Evolutionary conservation across 73 alveolate species (phyloP), one percentile per base, ranked within the genome.

Genomic region (Uronychia binucleata): DNA sequence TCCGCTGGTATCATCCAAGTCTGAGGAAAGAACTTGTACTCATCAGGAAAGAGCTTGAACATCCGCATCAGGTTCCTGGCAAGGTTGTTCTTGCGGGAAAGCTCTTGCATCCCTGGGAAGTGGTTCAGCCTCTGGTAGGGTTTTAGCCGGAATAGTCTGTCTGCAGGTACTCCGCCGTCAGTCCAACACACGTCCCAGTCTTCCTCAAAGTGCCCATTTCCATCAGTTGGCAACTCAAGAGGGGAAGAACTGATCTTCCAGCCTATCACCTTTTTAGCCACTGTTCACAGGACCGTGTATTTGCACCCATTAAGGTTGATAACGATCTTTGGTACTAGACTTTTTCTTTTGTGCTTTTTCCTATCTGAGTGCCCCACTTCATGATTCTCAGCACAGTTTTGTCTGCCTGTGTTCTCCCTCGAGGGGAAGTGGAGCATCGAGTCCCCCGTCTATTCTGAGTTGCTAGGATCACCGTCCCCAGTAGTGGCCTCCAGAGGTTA

Each of bases 1-100:
- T 90, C 95, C 25, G 84, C 29, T 5, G 95, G 95, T 26, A 90
- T 78, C n/a, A 79, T 81, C 95, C 95, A 90, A 29, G 95, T 90
- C 30, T 74, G 29, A 31, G 95, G 95, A 77, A 83, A 57, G 80
- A 90, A 76, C 27, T 84, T 81, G 84, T 85, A 90, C 35, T 90
- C 95, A 26, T 77, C 87, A 33, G 90, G 90, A 79, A 31, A 90
- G 34, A 90, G 79, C 33, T 80, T 90, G 46, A 74, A 74, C 84
- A 90, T 34, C 59, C 58, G 59, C 82, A 81, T 90, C 67, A 90
- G 75, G 58, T 90, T 90, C 82, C 83, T 85, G 34, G 90, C 95
- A 27, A 90, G 88, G 74, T 81, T 74, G n/a, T 90, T 90, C 84
- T 90, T 90, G 30, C 95, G 33, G 1, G 92, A 90, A 5, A 90